Evolutionary conservation across 106 monocot genomes (phyloP).

Genomic region (Dendrobium catenatum): DNA sequence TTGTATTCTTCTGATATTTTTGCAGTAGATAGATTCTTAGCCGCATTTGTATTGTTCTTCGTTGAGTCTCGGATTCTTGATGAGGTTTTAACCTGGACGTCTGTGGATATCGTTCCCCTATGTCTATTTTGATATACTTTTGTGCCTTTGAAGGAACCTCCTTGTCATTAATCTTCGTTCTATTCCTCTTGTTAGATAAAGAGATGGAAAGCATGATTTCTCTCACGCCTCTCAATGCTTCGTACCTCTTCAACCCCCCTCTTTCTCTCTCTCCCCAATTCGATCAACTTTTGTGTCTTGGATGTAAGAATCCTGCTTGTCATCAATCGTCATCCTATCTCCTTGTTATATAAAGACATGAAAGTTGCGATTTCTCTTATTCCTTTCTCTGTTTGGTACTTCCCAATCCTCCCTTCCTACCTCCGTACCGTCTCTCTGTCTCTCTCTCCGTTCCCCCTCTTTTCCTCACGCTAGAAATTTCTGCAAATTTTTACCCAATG

Average conservation of each 20-base stretch:
- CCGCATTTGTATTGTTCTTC: background rate
- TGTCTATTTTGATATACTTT: background rate
- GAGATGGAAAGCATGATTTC: background rate
- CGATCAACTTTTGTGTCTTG: too few relatives aligned
- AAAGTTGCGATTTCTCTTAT: background rate
- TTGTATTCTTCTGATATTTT: background rate
- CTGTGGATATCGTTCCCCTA: background rate
- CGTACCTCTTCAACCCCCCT: too few relatives aligned
- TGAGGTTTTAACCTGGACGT: background rate
- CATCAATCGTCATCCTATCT: background rate
- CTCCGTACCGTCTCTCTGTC: too few relatives aligned
- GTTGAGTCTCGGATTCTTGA: background rate
- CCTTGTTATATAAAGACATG: background rate
- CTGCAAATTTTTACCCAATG: background rate
- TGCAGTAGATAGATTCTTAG: background rate
- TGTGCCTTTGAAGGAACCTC: background rate
- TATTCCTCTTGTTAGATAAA: background rate
- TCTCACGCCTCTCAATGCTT: background rate
- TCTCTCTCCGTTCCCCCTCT: background rate
- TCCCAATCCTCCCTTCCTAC: background rate
- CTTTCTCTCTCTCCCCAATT: too few relatives aligned
- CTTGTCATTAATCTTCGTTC: background rate
- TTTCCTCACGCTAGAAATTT: background rate
- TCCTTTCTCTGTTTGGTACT: background rate
- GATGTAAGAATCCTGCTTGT: background rate